A percentile compares a stretch with the other conserved stretches of the same genome.
phyloP scores from a whole-genome alignment of 2,329 filamentous ascomycete species.

The Penicillium palitans region DNA sequence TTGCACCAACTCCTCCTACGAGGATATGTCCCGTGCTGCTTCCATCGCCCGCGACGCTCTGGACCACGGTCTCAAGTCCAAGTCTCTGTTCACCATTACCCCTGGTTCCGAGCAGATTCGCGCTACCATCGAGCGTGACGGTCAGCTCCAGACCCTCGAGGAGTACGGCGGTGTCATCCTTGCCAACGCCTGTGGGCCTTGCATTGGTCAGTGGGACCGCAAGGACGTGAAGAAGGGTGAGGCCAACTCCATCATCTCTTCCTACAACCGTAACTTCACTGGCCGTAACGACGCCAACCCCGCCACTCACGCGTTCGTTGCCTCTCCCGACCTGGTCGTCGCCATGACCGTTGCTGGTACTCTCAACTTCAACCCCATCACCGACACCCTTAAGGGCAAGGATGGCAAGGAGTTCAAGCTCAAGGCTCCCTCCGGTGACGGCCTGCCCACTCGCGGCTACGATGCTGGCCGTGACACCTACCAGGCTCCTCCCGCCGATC shows the following conservation, averaged over 20 bases:
- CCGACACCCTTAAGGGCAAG: conserved; percentile 88
- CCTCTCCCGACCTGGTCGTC: conserved; percentile 85
- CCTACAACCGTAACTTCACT: conserved; percentile 99
- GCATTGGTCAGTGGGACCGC: conserved; percentile 95
- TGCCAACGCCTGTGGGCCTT: conserved; percentile 91
- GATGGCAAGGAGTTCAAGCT: conserved; percentile 96
- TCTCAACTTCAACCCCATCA: conserved; percentile 92
- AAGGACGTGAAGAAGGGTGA: conserved; percentile 91
- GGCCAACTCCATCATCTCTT: conserved; percentile 95
- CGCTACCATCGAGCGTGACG: conserved; percentile 86
- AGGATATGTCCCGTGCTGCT: conserved; percentile 91
- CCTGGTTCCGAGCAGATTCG: conserved; percentile 97
- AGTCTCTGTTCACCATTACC: conserved; percentile 90
- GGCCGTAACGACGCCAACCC: conserved; percentile 96
- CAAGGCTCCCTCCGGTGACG: conserved; percentile 73
- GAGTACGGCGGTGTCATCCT: conserved; percentile 94
- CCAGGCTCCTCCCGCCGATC: conserved; percentile 86
- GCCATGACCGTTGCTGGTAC: conserved; percentile 80
- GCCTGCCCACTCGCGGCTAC: conserved; percentile 78
- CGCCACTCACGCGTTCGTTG: conserved; percentile 89
- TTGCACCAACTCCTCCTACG: conserved; percentile 89
- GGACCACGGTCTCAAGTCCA: conserved; percentile 89
- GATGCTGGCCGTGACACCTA: conserved; percentile 92
- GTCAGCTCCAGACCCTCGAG: conserved; percentile 90
- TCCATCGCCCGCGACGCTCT: conserved; percentile 90